Percentiles rank a stretch among this genome's conserved stretches.
Evolutionary conservation across 768 basidiomycete genomes (phyloP).

Genomic region (Jaapia argillacea): DNA sequence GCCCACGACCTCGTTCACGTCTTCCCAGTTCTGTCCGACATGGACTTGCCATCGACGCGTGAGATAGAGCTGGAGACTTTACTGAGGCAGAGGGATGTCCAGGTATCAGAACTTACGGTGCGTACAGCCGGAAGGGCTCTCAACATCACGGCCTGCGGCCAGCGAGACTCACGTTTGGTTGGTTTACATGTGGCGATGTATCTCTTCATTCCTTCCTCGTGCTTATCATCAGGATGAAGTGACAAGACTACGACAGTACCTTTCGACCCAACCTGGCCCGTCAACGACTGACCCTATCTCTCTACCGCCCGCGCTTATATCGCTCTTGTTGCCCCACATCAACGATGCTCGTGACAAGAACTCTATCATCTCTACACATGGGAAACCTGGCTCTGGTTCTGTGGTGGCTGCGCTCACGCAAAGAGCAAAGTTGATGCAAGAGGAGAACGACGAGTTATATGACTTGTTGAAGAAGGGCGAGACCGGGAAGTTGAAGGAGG

Average conservation of each 20-base stretch:
- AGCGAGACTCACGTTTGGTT: constrained; percentile 7
- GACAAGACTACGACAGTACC: constrained; percentile 52
- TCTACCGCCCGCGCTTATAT: constrained; percentile 60
- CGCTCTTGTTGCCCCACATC: constrained; percentile 61
- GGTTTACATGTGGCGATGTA: constrained; percentile 13
- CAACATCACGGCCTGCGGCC: constrained; percentile 5
- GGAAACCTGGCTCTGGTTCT: not conserved
- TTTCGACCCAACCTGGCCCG: constrained; percentile 48
- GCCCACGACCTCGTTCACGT: too few relatives aligned
- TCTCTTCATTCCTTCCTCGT: constrained; percentile 6
- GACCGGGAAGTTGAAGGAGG: constrained; percentile 75
- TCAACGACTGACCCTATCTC: constrained; percentile 54
- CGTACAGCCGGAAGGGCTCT: constrained; percentile 18
- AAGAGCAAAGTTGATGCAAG: constrained; percentile 61
- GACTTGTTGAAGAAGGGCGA: constrained; percentile 64
- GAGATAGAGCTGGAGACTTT: constrained; percentile 77
- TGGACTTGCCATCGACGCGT: constrained; percentile 65
- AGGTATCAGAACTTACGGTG: constrained; percentile 65
- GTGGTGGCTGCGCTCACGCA: constrained; percentile 70
- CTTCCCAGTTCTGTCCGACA: too few relatives aligned
- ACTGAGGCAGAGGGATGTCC: constrained; percentile 65
- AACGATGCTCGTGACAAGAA: constrained; percentile 26
- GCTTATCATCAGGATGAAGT: constrained; percentile 79
- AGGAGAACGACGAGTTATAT: constrained; percentile 85
- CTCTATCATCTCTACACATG: too few relatives aligned